A percentile compares a stretch with the other conserved stretches of the same genome.
These are phyloP conservation scores for Colletotrichum theobromicola DNA, from an alignment of 2,329 filamentous ascomycete genomes.

Conservation along the genomic window DNA sequence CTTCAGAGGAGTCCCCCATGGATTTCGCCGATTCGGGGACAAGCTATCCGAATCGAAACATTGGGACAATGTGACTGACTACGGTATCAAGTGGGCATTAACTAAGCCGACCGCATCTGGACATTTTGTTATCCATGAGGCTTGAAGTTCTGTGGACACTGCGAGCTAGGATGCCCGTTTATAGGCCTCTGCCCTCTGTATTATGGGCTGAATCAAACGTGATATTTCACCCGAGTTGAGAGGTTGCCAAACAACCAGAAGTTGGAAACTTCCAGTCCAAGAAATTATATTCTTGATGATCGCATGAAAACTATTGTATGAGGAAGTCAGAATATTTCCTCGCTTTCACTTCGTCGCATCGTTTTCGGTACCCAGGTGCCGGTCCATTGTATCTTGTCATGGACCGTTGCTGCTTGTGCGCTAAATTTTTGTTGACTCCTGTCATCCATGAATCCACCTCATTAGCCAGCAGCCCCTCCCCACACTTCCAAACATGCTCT, in stretches of 20 bases:
- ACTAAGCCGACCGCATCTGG: constrained; percentile 34
- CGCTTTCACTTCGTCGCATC: constrained; percentile 38
- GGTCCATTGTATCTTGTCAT: constrained; percentile 53
- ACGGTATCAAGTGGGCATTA: constrained; percentile 48
- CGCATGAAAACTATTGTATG: neutral
- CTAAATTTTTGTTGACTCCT: constrained; percentile 56
- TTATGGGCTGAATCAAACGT: neutral
- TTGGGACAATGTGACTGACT: constrained; percentile 48
- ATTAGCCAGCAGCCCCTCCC: constrained; percentile 47
- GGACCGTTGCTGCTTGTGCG: constrained; percentile 48
- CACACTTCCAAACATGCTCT: constrained; percentile 52
- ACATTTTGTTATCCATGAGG: constrained; percentile 22
- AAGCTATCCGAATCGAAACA: constrained; percentile 40
- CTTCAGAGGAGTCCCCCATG: constrained; percentile 59
- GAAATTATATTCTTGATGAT: neutral
- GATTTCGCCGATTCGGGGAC: constrained; percentile 45
- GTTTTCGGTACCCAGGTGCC: constrained; percentile 46
- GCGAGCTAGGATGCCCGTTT: neutral
- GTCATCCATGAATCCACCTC: constrained; percentile 62
- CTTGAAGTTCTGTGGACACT: neutral
- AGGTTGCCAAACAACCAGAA: neutral
- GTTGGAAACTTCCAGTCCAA: neutral
- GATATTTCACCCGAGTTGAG: neutral
- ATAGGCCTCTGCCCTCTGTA: neutral
- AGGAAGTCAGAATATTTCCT: neutral